These are phyloP conservation scores for Ceratobasidium sp. DNA, from an alignment of 1,284 basidiomycete species.

Conservation along the genomic window DNA sequence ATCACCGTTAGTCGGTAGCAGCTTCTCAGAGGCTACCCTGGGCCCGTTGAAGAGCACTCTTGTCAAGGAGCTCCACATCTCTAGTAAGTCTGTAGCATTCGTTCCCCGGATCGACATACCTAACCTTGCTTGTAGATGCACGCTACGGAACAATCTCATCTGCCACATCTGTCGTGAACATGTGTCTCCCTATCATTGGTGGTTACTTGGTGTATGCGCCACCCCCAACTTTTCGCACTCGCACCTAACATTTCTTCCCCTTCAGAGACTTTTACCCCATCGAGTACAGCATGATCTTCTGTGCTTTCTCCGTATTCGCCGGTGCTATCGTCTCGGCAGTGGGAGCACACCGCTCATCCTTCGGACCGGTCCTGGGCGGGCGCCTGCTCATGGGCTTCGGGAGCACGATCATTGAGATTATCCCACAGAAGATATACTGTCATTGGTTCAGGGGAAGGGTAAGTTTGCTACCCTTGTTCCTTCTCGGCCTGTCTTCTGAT, in stretches of 20 bases:
- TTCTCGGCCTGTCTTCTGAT: background rate
- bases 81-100: background rate
- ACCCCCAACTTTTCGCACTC: background rate
- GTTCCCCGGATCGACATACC: no score
- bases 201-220: conserved; percentile 13
- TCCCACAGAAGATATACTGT: conserved; percentile 22
- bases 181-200: conserved; percentile 16
- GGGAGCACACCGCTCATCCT: conserved; percentile 7
- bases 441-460: conserved; percentile 21
- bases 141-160: conserved; percentile 12
- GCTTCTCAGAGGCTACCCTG: conserved; percentile 7
- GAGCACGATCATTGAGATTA: conserved; percentile 22
- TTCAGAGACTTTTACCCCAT: conserved; percentile 15
- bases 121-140: background rate
- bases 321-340: conserved; percentile 12
- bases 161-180: conserved; percentile 17
- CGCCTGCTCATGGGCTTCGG: conserved; percentile 26
- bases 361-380: conserved; percentile 18
- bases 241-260: background rate
- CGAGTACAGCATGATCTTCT: conserved; percentile 27
- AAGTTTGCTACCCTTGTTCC: background rate
- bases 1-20: background rate
- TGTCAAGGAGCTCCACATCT: conserved; percentile 13
- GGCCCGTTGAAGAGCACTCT: conserved; percentile 18
- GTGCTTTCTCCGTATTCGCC: conserved; percentile 23